These are phyloP conservation scores for Penicillium sp. DNA, from an alignment of 2,329 filamentous ascomycete species.

Conservation along the genomic window DNA sequence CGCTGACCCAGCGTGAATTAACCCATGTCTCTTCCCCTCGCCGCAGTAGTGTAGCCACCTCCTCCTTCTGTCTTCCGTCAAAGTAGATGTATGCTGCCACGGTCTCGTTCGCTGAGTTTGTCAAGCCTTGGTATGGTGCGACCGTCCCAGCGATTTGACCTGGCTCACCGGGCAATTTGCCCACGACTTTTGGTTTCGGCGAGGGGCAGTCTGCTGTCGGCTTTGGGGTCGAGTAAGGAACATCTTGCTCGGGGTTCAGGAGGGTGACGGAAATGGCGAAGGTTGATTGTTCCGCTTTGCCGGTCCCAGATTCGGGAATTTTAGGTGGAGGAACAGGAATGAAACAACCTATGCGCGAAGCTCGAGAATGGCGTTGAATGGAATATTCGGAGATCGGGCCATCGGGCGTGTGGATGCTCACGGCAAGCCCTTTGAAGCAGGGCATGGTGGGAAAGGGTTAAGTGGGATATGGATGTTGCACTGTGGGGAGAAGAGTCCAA, in stretches of 20 bases:
- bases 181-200: constrained; percentile 79
- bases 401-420: constrained; percentile 84
- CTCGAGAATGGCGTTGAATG: constrained; percentile 87
- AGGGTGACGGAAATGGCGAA: constrained; percentile 98
- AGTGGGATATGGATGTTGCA: constrained; percentile 1
- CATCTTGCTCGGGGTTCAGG: constrained; percentile 80
- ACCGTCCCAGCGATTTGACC: constrained; percentile 59
- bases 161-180: constrained; percentile 60
- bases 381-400: constrained; percentile 87
- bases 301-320: constrained; percentile 65
- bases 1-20: constrained; percentile 95
- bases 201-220: constrained; percentile 72
- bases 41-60: constrained; percentile 88
- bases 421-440: constrained; percentile 98
- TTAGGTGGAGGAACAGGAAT: constrained; percentile 92
- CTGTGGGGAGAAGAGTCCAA: constrained; percentile 6
- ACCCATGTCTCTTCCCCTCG: constrained; percentile 99
- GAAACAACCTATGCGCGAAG: constrained; percentile 92
- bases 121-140: constrained; percentile 86
- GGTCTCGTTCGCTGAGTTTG: constrained; percentile 90
- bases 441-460: constrained; percentile 60
- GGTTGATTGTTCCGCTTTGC: constrained; percentile 86
- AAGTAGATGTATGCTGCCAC: constrained; percentile 99
- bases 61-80: constrained; percentile 90
- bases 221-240: constrained; percentile 90